A percentile compares a stretch with the other conserved stretches of the same genome.
phyloP scores from a whole-genome alignment of 2,329 filamentous ascomycete species.

The Fusarium sp. region DNA sequence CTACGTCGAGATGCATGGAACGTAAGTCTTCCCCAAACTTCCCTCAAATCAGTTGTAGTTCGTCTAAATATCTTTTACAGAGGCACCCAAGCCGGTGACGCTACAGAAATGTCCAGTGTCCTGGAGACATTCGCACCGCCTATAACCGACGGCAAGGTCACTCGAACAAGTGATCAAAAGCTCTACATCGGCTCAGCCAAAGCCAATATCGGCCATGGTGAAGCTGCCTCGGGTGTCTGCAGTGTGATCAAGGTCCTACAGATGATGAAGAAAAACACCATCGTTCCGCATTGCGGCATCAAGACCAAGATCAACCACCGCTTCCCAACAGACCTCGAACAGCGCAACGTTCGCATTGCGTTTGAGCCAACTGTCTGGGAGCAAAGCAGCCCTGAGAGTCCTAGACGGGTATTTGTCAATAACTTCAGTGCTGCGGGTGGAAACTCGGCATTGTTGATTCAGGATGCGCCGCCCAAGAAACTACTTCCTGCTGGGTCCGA shows the following conservation, averaged over 20 bases:
- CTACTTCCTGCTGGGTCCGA: conserved; percentile 58
- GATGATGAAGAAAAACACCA: conserved; percentile 61
- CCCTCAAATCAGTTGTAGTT: neutral
- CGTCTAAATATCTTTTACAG: conserved; percentile 57
- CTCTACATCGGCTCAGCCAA: conserved; percentile 74
- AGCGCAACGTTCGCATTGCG: conserved; percentile 64
- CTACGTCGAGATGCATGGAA: conserved; percentile 91
- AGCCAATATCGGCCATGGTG: conserved; percentile 74
- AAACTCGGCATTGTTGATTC: conserved; percentile 75
- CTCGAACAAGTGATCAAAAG: conserved; percentile 17
- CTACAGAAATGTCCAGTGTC: conserved; percentile 85
- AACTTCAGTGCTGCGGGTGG: conserved; percentile 80
- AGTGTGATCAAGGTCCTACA: conserved; percentile 67
- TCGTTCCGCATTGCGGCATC: conserved; percentile 67
- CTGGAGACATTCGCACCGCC: conserved; percentile 65
- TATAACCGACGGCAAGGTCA: neutral
- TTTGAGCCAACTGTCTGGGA: conserved; percentile 64
- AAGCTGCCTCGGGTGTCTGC: conserved; percentile 69
- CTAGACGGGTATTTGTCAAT: conserved; percentile 68
- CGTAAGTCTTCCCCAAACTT: conserved; percentile 13
- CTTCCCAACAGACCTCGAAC: conserved; percentile 57
- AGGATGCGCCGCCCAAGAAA: conserved; percentile 59
- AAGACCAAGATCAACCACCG: conserved; percentile 60
- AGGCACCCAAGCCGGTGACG: conserved; percentile 88
- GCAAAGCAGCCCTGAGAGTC: conserved; percentile 53